phyloP scores from a whole-genome alignment of 805 yeast species.

The Saccharomycopsis synnaedendra region DNA sequence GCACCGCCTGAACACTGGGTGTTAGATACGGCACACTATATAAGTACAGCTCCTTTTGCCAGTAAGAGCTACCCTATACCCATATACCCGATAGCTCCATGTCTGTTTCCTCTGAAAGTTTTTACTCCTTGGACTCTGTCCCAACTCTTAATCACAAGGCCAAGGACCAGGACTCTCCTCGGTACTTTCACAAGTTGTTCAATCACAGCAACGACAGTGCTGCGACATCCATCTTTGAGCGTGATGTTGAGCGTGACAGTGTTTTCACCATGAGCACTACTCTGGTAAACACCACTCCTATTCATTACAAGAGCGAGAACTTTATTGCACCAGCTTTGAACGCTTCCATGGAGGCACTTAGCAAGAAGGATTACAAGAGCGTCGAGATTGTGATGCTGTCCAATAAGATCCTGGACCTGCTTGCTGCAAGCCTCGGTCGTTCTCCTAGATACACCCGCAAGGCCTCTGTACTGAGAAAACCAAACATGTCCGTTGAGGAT shows the following conservation, averaged over 20 bases:
- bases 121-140: background rate
- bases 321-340: constrained; percentile 14
- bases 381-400: background rate
- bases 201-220: background rate
- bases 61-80: too few relatives aligned
- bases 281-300: constrained; percentile 4
- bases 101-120: background rate
- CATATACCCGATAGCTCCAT: background rate
- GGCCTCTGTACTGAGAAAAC: background rate
- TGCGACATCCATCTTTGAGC: constrained; percentile 14
- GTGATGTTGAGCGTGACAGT: constrained; percentile 13
- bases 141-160: background rate
- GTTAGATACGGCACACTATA: too few relatives aligned
- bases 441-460: background rate
- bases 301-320: constrained; percentile 9
- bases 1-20: too few relatives aligned
- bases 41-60: too few relatives aligned
- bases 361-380: background rate
- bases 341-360: constrained; percentile 15
- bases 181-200: constrained; percentile 1
- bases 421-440: constrained; percentile 1
- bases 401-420: constrained; percentile 3
- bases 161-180: background rate
- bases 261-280: constrained; percentile 5
- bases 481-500: constrained; percentile 13